Evolutionary conservation across 2,329 filamentous ascomycete genomes (phyloP).

Genomic region (Aspergillus puulaauensis): DNA sequence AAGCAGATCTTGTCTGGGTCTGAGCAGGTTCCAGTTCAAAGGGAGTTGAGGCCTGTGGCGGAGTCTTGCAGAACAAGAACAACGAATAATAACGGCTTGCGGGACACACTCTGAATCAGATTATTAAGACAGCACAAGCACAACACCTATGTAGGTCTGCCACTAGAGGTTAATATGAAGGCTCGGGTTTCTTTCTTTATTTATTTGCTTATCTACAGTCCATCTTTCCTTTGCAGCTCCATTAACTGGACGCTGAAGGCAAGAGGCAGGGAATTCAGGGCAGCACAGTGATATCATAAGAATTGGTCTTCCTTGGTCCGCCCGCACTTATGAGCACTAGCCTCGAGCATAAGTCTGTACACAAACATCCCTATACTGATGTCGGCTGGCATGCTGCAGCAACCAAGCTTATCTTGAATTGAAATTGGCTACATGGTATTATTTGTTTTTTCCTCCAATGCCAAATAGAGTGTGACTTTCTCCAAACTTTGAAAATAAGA

Average conservation of each 20-base stretch:
- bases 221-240: not conserved
- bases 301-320: not conserved
- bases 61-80: slow-evolving; percentile 24
- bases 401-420: not conserved
- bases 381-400: not conserved
- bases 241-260: not conserved
- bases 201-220: not conserved
- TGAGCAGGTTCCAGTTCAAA: slow-evolving; percentile 28
- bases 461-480: not conserved
- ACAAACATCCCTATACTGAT: not conserved
- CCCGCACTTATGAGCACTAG: not conserved
- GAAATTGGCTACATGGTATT: not conserved
- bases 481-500: too few species aligned
- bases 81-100: slow-evolving; percentile 13
- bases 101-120: slow-evolving; percentile 12
- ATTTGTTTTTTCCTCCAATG: not conserved
- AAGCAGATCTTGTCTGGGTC: slow-evolving; percentile 18
- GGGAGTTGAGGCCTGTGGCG: slow-evolving; percentile 25
- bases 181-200: not conserved
- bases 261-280: not conserved
- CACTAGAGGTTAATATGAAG: not conserved
- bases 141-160: not conserved
- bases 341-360: not conserved
- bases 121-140: slow-evolving; percentile 14
- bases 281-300: slow-evolving; percentile 4